Evolutionary conservation across 1,284 basidiomycete genomes (phyloP).

Genomic region (Kwoniella shivajii): DNA sequence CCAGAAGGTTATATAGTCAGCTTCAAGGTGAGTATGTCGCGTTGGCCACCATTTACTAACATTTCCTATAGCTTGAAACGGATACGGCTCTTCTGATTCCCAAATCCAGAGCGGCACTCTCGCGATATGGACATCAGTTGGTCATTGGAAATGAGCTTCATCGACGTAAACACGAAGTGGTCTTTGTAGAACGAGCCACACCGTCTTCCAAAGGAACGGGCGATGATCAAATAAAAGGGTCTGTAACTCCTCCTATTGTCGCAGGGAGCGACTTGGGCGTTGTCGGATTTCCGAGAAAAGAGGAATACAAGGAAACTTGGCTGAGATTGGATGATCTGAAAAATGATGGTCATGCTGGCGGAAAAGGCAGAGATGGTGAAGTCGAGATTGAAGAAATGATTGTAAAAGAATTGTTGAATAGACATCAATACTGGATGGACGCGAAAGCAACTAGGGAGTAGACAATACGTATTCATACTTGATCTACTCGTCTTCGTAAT

Average conservation of each 20-base stretch:
- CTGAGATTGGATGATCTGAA: constrained; percentile 64
- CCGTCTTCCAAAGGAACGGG: constrained; percentile 35
- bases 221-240: constrained; percentile 21
- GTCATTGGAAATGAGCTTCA: constrained; percentile 95
- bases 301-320: constrained; percentile 68
- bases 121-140: constrained; percentile 94
- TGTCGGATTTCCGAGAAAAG: constrained; percentile 1
- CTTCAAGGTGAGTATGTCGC: constrained; percentile 74
- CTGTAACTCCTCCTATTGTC: constrained; percentile 20
- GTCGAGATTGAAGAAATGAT: constrained; percentile 90
- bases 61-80: constrained; percentile 77
- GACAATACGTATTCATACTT: no score
- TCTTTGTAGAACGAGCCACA: constrained; percentile 66
- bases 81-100: constrained; percentile 80
- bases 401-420: constrained; percentile 68
- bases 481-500: constrained; percentile 39
- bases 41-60: neutral
- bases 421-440: constrained; percentile 72
- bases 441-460: constrained; percentile 7
- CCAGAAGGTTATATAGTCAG: constrained; percentile 89
- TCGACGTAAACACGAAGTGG: constrained; percentile 84
- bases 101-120: constrained; percentile 83
- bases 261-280: neutral
- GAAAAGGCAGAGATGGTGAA: constrained; percentile 40
- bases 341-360: constrained; percentile 5